Base-by-base conservation (phyloP, 2,329 filamentous ascomycete genomes). In the Fusarium paranaense region DNA sequence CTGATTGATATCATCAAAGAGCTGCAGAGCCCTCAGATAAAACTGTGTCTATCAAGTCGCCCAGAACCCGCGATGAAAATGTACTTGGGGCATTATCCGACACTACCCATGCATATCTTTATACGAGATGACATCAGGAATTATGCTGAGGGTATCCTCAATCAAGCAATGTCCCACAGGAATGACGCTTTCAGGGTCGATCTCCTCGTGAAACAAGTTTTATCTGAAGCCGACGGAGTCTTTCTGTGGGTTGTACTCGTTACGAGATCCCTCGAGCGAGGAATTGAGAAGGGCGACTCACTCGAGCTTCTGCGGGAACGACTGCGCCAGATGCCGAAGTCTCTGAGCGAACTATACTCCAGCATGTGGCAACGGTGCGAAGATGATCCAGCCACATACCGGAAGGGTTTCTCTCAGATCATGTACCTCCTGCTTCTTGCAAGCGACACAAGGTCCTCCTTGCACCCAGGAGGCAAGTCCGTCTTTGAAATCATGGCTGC, bases 181-280 rank as follows among this genome's bases (percentile, higher is more conserved):
- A 8, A 42, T 42, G n/a, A 14, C 20, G 1, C 6, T 22, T 22
- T 22, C 13, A 6, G 7, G 11, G 6, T 42, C n/a, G 11, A 42
- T 14, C 3, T 2, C 3, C n/a, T 42, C 3, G n/a, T 42, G 6
- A 1, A 7, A 7, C 0, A 42, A 4, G 1, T 42, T 22, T 13
- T 13, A 14, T 22, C 3, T 22, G 6, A 42, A 22, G 40, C 40
- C 6, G 20, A 42, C 11, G 40, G 40, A 42, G 40, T 42, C 11
- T 42, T 42, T 14, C 6, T 42, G 3, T 42, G 40, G 40, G 20
- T 13, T 22, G 20, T 42, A 8, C 40, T 42, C 13, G 40, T 42
- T 42, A 1, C n/a, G 11, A 22, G 40, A 8, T 42, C 40, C 3
- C 40, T 42, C n/a, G 40, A 42, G 40, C 40, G 40, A 22, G 40